Evolutionary conservation across 345 rosid species (phyloP), one percentile per base, ranked within the genome.

Genomic region (Gossypium australe): DNA sequence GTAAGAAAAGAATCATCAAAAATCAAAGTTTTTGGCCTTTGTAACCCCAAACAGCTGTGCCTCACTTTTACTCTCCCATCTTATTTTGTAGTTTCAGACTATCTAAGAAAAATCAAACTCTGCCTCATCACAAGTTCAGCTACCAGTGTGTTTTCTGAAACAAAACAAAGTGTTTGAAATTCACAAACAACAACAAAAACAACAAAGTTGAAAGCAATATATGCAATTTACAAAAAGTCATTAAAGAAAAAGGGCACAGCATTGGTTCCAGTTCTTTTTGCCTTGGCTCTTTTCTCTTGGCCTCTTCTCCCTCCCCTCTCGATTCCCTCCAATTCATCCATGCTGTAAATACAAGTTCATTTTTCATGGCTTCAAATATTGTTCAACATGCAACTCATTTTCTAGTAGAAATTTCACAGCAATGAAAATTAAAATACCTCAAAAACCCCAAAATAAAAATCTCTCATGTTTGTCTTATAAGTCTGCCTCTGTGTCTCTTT

Each of bases 201-300:
- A 64, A 57, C 53, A 43, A 82, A 79, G 75, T 78, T 82, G 82
- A 77, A 79, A 81, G 73, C 82, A 61, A 80, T 73, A 61, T 65
- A 25, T 34, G 41, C 17, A 59, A 59, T 20, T 22, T 57, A 11
- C 58, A 75, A 70, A 20, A 48, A 65, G 17, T 49, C 52, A 72
- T 58, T 51, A 74, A 76, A 67, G 63, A 52, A 76, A 72, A 73
- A 38, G 55, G 78, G 78, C 77, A 77, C 34, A 60, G 88, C 87
- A 81, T 86, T 64, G 86, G 83, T 87, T 86, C 79, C 80, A 82
- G 89, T 81, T 86, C 80, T 83, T 65, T 49, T 69, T 55, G 55
- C 74, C 73, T 84, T 87, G 88, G 85, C 76, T 18, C 76, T 70
- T 78, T 89, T 81, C 85, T 56, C 72, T 86, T 87, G 91, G 92